phyloP scores from a whole-genome alignment of 495 filamentous ascomycete species.

The Aspergillus sparsus region DNA sequence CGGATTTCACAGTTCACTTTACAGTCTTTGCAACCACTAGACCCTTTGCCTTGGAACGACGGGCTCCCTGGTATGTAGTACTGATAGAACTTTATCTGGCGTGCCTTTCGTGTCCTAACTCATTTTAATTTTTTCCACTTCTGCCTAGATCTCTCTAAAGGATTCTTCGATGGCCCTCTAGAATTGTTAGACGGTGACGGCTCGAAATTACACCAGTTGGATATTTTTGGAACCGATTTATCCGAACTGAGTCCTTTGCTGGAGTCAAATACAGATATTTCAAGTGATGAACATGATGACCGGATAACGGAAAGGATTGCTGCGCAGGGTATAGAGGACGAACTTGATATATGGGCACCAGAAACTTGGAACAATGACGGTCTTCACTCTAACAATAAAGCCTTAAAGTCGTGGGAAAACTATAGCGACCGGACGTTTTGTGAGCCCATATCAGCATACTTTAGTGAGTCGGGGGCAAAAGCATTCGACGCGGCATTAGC shows the following conservation, averaged over 20 bases:
- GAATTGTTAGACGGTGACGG: conserved; percentile 27
- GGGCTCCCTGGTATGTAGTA: conserved; percentile 37
- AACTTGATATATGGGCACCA: conserved; percentile 57
- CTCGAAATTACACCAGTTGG: conserved; percentile 34
- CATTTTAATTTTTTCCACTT: background rate
- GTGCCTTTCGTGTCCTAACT: conserved; percentile 2
- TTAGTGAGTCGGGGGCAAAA: conserved; percentile 73
- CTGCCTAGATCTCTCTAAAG: conserved; percentile 31
- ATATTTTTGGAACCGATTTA: conserved; percentile 33
- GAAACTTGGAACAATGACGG: conserved; percentile 23
- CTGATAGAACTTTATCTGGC: background rate
- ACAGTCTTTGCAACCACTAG: conserved; percentile 42
- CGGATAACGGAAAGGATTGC: conserved; percentile 20
- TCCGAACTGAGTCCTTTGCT: conserved; percentile 18
- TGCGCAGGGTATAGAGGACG: conserved; percentile 18
- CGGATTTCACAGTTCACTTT: conserved; percentile 49
- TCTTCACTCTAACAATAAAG: conserved; percentile 23
- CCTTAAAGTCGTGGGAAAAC: conserved; percentile 71
- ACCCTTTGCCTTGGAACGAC: conserved; percentile 40
- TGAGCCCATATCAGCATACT: conserved; percentile 59
- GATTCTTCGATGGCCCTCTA: conserved; percentile 29
- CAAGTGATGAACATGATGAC: conserved; percentile 28
- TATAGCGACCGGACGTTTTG: conserved; percentile 51
- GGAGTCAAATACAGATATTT: conserved; percentile 33
- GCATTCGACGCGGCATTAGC: conserved; percentile 70